Evolutionary conservation across 345 rosid genomes (phyloP).

Genomic region (Odontarrhena argentea): DNA sequence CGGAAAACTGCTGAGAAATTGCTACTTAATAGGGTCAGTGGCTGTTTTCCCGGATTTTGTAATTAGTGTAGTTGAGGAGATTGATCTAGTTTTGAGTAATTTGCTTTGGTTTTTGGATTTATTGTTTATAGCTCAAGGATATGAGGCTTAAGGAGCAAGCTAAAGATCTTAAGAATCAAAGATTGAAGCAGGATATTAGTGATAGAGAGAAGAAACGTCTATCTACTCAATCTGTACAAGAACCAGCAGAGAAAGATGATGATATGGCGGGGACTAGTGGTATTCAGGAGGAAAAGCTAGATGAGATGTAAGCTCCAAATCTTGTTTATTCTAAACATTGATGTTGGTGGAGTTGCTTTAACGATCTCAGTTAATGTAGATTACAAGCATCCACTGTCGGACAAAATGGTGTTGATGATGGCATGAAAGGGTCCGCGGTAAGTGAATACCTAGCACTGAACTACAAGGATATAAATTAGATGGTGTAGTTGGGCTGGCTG

Average conservation of each 20-base stretch:
- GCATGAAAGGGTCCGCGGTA: conserved; percentile 22
- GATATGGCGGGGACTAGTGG: not conserved
- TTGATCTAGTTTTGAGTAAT: not conserved
- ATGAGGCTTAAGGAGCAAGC: conserved; percentile 81
- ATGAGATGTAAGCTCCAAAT: conserved; percentile 33
- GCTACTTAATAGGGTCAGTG: conserved; percentile 73
- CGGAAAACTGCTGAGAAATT: conserved; percentile 94
- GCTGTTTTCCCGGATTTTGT: not conserved
- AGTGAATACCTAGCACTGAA: conserved; percentile 18
- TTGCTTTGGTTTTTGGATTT: conserved; percentile 13
- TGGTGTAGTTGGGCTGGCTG: conserved; percentile 2
- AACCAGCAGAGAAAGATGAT: not conserved
- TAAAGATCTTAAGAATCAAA: conserved; percentile 68
- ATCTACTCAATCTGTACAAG: conserved; percentile 12
- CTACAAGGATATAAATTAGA: not conserved
- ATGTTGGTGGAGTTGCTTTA: conserved; percentile 7
- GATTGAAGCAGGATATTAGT: conserved; percentile 44
- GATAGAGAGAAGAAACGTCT: conserved; percentile 43
- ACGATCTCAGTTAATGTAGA: conserved; percentile 28
- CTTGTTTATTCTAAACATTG: not conserved
- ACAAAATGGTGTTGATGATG: conserved; percentile 1
- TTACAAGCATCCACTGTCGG: conserved; percentile 10
- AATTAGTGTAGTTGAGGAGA: conserved; percentile 1
- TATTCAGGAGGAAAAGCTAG: conserved; percentile 26
- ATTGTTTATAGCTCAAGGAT: conserved; percentile 59